Percentiles rank a stretch among this genome's conserved stretches.
These are phyloP conservation scores for Jamesozyma spencerorum DNA, from an alignment of 805 yeast genomes.

Conservation along the genomic window DNA sequence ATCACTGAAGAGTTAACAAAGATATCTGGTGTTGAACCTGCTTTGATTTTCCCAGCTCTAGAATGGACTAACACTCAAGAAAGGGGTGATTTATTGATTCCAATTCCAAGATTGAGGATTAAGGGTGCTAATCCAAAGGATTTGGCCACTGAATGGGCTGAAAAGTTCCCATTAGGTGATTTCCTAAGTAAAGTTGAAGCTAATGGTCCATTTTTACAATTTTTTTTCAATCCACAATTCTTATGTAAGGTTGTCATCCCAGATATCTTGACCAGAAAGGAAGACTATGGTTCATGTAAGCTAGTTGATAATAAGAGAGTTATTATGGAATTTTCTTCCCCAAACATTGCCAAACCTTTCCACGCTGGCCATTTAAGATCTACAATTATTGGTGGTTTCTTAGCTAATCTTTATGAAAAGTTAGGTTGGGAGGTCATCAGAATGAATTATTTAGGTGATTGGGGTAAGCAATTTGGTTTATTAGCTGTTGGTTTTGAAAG, in stretches of 20 bases:
- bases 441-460: conserved; percentile 94
- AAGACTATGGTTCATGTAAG: conserved; percentile 63
- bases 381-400: conserved; percentile 94
- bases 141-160: conserved; percentile 69
- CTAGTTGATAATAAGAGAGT: conserved; percentile 64
- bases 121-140: conserved; percentile 72
- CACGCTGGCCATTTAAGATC: conserved; percentile 98
- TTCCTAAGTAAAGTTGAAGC: conserved; percentile 64
- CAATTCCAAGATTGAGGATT: conserved; percentile 85
- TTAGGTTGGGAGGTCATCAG: conserved; percentile 89
- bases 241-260: conserved; percentile 61
- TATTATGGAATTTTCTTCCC: conserved; percentile 87
- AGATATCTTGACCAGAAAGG: conserved; percentile 52
- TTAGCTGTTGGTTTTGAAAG: conserved; percentile 85
- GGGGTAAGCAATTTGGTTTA: conserved; percentile 98
- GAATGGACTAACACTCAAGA: conserved; percentile 82
- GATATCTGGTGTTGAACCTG: conserved; percentile 62
- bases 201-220: conserved; percentile 86
- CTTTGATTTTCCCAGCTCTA: conserved; percentile 69
- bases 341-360: conserved; percentile 98
- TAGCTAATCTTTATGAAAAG: conserved; percentile 80
- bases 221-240: conserved; percentile 62
- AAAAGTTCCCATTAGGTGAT: conserved; percentile 61
- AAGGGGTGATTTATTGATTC: conserved; percentile 86
- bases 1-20: conserved; percentile 69